These are phyloP conservation scores for Paragyromitra xinjiangensis DNA, from an alignment of 495 filamentous ascomycete genomes.

Conservation along the genomic window DNA sequence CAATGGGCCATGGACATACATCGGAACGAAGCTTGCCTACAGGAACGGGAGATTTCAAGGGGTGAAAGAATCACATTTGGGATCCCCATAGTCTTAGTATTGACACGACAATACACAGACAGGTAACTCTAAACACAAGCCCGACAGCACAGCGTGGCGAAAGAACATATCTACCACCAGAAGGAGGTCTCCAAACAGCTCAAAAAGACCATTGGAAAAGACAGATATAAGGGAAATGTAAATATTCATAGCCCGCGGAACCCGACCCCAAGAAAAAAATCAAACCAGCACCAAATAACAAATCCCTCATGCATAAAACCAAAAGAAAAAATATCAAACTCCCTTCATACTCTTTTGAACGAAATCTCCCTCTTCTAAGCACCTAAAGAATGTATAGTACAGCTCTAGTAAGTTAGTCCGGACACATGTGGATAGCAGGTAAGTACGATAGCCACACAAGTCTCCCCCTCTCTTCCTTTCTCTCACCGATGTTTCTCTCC, in stretches of 20 bases:
- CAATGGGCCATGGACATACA: background rate
- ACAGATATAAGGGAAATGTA: background rate
- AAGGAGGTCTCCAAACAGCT: background rate
- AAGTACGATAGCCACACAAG: background rate
- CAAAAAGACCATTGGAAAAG: background rate
- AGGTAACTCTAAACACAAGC: background rate
- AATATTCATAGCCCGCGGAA: background rate
- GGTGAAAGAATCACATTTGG: background rate
- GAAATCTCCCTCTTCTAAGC: background rate
- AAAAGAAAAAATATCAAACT: background rate
- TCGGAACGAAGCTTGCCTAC: background rate
- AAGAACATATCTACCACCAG: background rate
- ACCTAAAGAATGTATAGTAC: slow-evolving; percentile 14
- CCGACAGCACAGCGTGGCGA: background rate
- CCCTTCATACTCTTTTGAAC: background rate
- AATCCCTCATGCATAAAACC: slow-evolving; percentile 11
- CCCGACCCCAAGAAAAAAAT: background rate
- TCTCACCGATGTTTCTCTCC: background rate
- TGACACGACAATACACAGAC: background rate
- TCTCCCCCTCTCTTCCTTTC: background rate
- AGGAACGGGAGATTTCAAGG: too few species aligned
- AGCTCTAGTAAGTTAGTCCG: slow-evolving; percentile 9
- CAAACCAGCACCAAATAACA: background rate
- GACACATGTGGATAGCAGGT: slow-evolving; percentile 1
- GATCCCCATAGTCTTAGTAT: background rate